Conservation (phyloP, 257 asterid genomes). For the Leptodermis oblonga region DNA sequence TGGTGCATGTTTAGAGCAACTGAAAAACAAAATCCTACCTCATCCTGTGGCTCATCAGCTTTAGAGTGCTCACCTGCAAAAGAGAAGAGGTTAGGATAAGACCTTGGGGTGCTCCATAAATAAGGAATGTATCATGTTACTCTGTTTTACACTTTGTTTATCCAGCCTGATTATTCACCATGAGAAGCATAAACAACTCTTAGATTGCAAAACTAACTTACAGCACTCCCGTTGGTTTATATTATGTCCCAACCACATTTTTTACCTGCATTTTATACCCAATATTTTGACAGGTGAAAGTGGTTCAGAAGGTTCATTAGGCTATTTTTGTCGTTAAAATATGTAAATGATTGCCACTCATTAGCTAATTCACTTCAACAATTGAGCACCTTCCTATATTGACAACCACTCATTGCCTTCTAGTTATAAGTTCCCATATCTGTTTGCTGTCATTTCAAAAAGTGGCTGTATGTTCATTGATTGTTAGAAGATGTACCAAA, state of each 20-base stretch:
- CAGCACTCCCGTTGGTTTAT: neutral
- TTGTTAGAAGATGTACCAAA: neutral
- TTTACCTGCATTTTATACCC: neutral
- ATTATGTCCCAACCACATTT: neutral
- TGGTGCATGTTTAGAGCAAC: neutral
- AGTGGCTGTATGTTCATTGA: neutral
- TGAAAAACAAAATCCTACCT: conserved; percentile 27
- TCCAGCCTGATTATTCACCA: too few relatives aligned
- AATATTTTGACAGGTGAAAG: neutral
- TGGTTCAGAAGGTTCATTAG: neutral
- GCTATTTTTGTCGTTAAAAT: neutral
- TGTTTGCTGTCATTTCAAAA: neutral
- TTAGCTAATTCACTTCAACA: neutral
- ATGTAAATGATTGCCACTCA: neutral
- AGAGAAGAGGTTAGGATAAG: conserved; percentile 4
- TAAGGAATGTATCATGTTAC: neutral
- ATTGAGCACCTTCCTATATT: neutral
- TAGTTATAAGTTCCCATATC: neutral
- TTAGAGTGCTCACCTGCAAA: conserved; percentile 54
- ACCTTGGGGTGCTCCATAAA: neutral
- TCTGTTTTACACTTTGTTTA: neutral
- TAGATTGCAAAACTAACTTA: neutral
- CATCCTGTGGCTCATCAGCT: conserved; percentile 41
- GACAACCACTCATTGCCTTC: neutral
- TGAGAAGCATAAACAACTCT: neutral